A percentile compares a stretch with the other conserved stretches of the same genome.
phyloP scores from a whole-genome alignment of 2,329 filamentous ascomycete genomes.

The Fusarium nematophilum region DNA sequence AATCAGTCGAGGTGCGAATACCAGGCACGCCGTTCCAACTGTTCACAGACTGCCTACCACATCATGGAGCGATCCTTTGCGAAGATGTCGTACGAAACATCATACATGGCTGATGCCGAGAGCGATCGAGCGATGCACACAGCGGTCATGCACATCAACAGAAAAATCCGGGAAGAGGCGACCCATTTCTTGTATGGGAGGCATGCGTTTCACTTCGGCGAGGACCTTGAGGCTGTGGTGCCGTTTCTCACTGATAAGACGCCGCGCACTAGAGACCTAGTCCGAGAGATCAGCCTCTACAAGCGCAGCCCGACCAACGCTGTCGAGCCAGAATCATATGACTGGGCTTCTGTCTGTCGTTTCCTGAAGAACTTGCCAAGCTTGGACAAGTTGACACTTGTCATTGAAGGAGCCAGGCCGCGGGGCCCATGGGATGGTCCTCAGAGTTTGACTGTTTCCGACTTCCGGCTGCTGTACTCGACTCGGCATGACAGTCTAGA shows the following conservation, averaged over 20 bases:
- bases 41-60: constrained; percentile 53
- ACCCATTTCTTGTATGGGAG: constrained; percentile 65
- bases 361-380: constrained; percentile 54
- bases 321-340: constrained; percentile 52
- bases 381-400: constrained; percentile 59
- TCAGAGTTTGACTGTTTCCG: constrained; percentile 55
- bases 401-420: constrained; percentile 67
- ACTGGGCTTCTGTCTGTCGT: constrained; percentile 66
- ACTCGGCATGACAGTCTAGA: constrained; percentile 63
- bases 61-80: constrained; percentile 54
- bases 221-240: constrained; percentile 68
- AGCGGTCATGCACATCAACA: constrained; percentile 58
- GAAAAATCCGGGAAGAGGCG: constrained; percentile 65
- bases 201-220: constrained; percentile 69
- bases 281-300: constrained; percentile 63
- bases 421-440: constrained; percentile 62
- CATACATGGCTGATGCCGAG: constrained; percentile 55
- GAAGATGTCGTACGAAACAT: constrained; percentile 61
- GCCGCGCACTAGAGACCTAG: constrained; percentile 56
- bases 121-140: constrained; percentile 51
- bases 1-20: constrained; percentile 48
- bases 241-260: constrained; percentile 70
- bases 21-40: constrained; percentile 25
- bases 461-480: constrained; percentile 59
- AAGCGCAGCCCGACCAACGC: constrained; percentile 63